A percentile compares a stretch with the other conserved stretches of the same genome.
Conservation (phyloP, 2,329 filamentous ascomycete species). For the Stachybotrys chartarum region DNA sequence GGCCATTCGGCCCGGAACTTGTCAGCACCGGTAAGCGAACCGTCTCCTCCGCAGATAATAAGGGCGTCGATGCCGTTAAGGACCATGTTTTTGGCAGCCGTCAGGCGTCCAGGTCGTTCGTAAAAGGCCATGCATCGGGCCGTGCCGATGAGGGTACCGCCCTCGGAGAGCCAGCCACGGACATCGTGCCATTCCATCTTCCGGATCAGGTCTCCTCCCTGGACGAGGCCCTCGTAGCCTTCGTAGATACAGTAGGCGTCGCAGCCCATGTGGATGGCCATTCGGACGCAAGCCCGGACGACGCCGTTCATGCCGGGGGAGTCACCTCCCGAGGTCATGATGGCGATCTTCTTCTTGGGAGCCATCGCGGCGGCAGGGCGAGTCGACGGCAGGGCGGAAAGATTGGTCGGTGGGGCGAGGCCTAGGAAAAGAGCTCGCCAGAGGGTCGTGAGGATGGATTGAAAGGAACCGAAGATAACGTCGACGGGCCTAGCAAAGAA, state of each 20-base stretch:
- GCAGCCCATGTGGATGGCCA: constrained; percentile 77
- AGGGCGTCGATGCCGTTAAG: constrained; percentile 88
- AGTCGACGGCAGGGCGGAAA: constrained; percentile 2
- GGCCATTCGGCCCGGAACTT: constrained; percentile 91
- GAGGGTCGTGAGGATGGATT: constrained; percentile 17
- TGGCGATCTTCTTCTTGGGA: constrained; percentile 64
- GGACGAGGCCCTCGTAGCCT: constrained; percentile 91
- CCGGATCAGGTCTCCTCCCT: constrained; percentile 80
- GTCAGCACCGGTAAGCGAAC: constrained; percentile 91
- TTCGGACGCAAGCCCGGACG: constrained; percentile 84
- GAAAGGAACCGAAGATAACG: constrained; percentile 17
- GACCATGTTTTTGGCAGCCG: constrained; percentile 91
- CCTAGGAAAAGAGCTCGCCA: constrained; percentile 14
- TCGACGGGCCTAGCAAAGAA: constrained; percentile 22
- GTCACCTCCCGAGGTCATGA: constrained; percentile 94
- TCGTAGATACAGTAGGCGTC: constrained; percentile 81
- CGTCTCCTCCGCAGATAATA: constrained; percentile 95
- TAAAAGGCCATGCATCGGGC: constrained; percentile 90
- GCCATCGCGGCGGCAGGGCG: constrained; percentile 26
- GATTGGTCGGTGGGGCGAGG: constrained; percentile 8
- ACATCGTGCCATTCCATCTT: constrained; percentile 91
- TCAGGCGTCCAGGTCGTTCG: constrained; percentile 75
- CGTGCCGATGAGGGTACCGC: constrained; percentile 92
- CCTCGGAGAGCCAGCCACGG: constrained; percentile 86
- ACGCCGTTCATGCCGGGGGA: constrained; percentile 92